phyloP scores from a whole-genome alignment of 805 yeast genomes.

The Cyberlindnera maritima region DNA sequence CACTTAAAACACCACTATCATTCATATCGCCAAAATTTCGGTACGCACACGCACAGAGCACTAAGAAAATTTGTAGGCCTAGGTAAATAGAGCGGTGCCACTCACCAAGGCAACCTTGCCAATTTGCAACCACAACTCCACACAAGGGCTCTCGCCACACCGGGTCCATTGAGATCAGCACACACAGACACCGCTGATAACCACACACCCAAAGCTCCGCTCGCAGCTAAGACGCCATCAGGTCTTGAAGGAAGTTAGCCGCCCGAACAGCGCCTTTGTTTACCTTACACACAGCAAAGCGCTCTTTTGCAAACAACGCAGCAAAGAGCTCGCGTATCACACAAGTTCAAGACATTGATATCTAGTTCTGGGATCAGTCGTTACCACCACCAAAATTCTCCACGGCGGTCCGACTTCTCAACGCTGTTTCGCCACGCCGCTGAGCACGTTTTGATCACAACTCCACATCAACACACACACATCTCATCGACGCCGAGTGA shows the following conservation, averaged over 20 bases:
- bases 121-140: background rate
- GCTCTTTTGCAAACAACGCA: background rate
- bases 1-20: background rate
- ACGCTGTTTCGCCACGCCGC: background rate
- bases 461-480: background rate
- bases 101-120: background rate
- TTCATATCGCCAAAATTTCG: background rate
- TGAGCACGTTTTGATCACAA: background rate
- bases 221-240: background rate
- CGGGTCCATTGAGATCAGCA: no score
- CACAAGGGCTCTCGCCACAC: background rate
- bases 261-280: background rate
- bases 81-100: background rate
- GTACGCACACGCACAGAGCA: slow-evolving; percentile 6
- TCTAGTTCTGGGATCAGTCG: background rate
- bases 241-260: background rate
- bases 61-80: slow-evolving; percentile 10
- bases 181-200: no score
- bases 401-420: background rate
- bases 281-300: background rate
- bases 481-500: background rate
- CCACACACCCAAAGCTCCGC: background rate
- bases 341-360: background rate
- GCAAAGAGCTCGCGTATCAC: background rate
- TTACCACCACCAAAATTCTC: background rate